Conservation (phyloP, 2,329 filamentous ascomycete species). For the Emericellopsis atlantica region DNA sequence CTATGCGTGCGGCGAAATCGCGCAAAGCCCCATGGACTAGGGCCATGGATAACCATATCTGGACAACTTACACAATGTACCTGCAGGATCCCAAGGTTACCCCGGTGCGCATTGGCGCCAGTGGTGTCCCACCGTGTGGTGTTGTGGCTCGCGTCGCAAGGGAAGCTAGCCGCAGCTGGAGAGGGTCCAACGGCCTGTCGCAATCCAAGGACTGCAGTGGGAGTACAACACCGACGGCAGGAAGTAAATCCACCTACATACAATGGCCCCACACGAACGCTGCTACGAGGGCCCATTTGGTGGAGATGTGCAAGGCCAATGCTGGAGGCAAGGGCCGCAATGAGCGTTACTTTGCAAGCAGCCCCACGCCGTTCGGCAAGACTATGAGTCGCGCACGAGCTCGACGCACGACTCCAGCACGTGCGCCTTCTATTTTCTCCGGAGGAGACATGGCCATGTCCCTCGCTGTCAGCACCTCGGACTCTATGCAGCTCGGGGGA, state of each 20-base stretch:
- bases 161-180: slow-evolving; percentile 55
- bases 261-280: slow-evolving; percentile 53
- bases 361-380: slow-evolving; percentile 42
- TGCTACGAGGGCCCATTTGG: slow-evolving; percentile 47
- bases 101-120: slow-evolving; percentile 50
- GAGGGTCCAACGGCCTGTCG: slow-evolving; percentile 36
- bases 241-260: slow-evolving; percentile 33
- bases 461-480: slow-evolving; percentile 47
- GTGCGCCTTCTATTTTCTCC: slow-evolving; percentile 37
- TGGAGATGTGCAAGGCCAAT: slow-evolving; percentile 48
- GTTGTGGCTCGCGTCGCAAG: slow-evolving; percentile 54
- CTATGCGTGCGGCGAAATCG: slow-evolving; percentile 12
- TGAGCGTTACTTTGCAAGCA: slow-evolving; percentile 34
- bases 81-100: slow-evolving; percentile 56
- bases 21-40: slow-evolving; percentile 50
- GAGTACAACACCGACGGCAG: slow-evolving; percentile 41
- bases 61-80: slow-evolving; percentile 53
- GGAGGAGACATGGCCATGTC: slow-evolving; percentile 52
- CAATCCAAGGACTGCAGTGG: slow-evolving; percentile 24
- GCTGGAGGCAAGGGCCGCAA: slow-evolving; percentile 29
- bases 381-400: slow-evolving; percentile 35
- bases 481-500: slow-evolving; percentile 51
- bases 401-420: slow-evolving; percentile 32
- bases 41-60: slow-evolving; percentile 52
- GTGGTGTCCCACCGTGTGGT: slow-evolving; percentile 50